These are phyloP conservation scores for Lentinula detonsa DNA, from an alignment of 768 basidiomycete genomes.

Conservation along the genomic window DNA sequence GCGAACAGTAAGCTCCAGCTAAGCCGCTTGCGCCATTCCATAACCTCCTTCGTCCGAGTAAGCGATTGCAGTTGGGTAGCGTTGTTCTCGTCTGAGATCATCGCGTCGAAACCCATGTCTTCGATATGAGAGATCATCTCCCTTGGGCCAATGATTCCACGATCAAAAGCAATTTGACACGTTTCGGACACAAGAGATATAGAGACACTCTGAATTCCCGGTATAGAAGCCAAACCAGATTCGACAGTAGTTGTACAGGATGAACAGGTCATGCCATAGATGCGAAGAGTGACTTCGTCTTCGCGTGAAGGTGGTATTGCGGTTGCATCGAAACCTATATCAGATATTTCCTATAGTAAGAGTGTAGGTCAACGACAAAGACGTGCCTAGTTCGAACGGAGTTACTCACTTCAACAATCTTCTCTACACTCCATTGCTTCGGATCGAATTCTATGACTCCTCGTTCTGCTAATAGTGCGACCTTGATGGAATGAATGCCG, in stretches of 20 bases:
- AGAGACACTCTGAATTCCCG: slow-evolving; percentile 67
- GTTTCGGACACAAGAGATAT: slow-evolving; percentile 75
- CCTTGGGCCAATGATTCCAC: slow-evolving; percentile 65
- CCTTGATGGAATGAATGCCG: slow-evolving; percentile 90
- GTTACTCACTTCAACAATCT: slow-evolving; percentile 63
- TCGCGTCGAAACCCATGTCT: slow-evolving; percentile 87
- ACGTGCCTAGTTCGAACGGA: background rate
- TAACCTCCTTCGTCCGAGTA: slow-evolving; percentile 83
- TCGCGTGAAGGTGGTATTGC: slow-evolving; percentile 59
- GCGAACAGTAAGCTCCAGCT: slow-evolving; percentile 72
- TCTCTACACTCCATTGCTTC: slow-evolving; percentile 69
- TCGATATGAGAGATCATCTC: slow-evolving; percentile 85
- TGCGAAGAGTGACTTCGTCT: slow-evolving; percentile 67
- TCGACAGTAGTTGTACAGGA: slow-evolving; percentile 79
- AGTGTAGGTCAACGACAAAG: slow-evolving; percentile 6
- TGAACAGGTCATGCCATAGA: slow-evolving; percentile 91
- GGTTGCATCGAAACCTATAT: slow-evolving; percentile 88
- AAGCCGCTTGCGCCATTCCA: slow-evolving; percentile 83
- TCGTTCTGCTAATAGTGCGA: slow-evolving; percentile 96
- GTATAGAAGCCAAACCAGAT: slow-evolving; percentile 55
- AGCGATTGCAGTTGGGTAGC: slow-evolving; percentile 83
- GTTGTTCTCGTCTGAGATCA: slow-evolving; percentile 75
- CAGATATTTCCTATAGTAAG: slow-evolving; percentile 71
- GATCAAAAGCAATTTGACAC: slow-evolving; percentile 73
- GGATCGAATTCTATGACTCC: slow-evolving; percentile 90